phyloP scores from a whole-genome alignment of 1,139 yeast species.

The Nakaseomyces sp. region DNA sequence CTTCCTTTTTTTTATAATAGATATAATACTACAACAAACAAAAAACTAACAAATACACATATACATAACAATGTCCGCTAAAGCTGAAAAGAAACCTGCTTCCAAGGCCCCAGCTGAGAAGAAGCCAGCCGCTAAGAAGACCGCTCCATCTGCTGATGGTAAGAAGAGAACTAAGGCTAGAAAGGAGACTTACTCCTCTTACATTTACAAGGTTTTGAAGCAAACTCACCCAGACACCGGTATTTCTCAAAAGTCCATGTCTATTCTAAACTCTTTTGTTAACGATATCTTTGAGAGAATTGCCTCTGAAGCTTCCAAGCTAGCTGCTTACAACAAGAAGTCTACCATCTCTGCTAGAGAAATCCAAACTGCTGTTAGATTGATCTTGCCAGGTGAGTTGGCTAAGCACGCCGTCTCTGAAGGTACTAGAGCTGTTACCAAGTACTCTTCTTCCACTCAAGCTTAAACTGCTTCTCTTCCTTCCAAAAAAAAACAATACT shows the following conservation, averaged over 20 bases:
- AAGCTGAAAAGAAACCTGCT: slow-evolving; percentile 96
- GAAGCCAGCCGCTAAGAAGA: slow-evolving; percentile 95
- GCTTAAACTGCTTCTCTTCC: too few species aligned
- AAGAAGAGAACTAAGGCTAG: slow-evolving; percentile 96
- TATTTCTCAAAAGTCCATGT: slow-evolving; percentile 99
- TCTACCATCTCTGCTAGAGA: slow-evolving; percentile 98
- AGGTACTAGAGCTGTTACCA: slow-evolving; percentile 99
- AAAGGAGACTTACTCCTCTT: slow-evolving; percentile 98
- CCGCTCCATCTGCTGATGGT: slow-evolving; percentile 62
- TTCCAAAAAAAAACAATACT: too few species aligned
- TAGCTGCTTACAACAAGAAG: slow-evolving; percentile 99
- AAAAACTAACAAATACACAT: slow-evolving; percentile 9
- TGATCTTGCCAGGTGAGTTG: slow-evolving; percentile 98
- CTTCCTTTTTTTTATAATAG: too few species aligned
- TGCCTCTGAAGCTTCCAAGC: slow-evolving; percentile 97
- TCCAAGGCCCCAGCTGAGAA: slow-evolving; percentile 98
- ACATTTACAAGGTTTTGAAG: slow-evolving; percentile 96
- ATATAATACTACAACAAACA: slow-evolving; percentile 7
- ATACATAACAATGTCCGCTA: slow-evolving; percentile 51
- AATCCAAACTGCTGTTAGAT: slow-evolving; percentile 98
- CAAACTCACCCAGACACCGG: slow-evolving; percentile 99
- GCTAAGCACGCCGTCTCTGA: slow-evolving; percentile 99
- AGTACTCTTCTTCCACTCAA: slow-evolving; percentile 76
- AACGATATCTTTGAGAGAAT: slow-evolving; percentile 93
- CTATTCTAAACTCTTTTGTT: slow-evolving; percentile 97